phyloP scores from a whole-genome alignment of 495 filamentous ascomycete genomes.

The Beverwykella pulmonaria region DNA sequence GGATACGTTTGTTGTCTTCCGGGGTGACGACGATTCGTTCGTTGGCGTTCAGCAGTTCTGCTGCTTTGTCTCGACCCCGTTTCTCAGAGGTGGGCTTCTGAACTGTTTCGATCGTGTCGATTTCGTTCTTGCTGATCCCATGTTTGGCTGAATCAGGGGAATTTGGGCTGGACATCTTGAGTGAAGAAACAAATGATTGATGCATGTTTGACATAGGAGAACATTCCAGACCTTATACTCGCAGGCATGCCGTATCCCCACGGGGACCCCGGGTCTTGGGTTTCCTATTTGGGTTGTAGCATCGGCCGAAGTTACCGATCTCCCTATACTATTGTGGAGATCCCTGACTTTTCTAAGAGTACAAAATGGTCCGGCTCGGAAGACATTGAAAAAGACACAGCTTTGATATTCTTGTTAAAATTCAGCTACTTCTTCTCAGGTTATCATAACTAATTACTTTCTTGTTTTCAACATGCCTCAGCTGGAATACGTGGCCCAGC shows the following conservation, averaged over 20 bases:
- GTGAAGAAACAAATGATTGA: background rate
- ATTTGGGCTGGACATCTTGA: conserved; percentile 7
- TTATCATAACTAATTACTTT: background rate
- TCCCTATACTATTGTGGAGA: background rate
- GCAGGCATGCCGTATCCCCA: conserved; percentile 1
- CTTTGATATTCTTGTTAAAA: background rate
- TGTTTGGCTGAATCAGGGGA: conserved; percentile 9
- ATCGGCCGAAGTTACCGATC: conserved; percentile 31
- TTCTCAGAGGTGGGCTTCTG: conserved; percentile 24
- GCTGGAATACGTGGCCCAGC: conserved; percentile 54
- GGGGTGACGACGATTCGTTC: conserved; percentile 45
- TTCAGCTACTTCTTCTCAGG: background rate
- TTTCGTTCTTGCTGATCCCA: conserved; percentile 40
- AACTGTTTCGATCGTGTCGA: conserved; percentile 49
- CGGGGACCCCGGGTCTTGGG: conserved; percentile 8
- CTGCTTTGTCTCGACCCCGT: conserved; percentile 48
- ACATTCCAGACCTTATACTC: background rate
- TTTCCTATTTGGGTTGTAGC: conserved; percentile 12
- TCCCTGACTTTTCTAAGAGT: background rate
- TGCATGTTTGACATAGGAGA: background rate
- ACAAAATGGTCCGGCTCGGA: conserved; percentile 5
- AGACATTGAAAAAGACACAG: background rate
- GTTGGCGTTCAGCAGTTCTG: conserved; percentile 18
- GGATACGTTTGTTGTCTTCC: conserved; percentile 40
- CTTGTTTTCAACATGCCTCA: conserved; percentile 56